phyloP scores from a whole-genome alignment of 345 rosid species.

The Reutealis trisperma region DNA sequence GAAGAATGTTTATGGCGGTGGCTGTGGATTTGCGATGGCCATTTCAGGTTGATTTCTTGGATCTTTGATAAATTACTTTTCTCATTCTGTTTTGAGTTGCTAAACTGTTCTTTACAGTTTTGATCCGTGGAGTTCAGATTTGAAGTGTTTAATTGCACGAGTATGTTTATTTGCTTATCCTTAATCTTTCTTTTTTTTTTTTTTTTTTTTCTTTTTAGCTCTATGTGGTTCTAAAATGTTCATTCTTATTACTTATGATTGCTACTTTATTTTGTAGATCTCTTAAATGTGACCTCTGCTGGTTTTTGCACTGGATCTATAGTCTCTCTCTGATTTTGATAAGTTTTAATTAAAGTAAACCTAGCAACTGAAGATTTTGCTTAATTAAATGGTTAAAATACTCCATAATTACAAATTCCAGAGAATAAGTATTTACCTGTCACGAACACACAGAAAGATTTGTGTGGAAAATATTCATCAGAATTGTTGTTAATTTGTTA shows the following conservation, averaged over 20 bases:
- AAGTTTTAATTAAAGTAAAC: not conserved
- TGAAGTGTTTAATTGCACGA: not conserved
- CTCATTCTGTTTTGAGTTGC: not conserved
- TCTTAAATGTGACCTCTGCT: not conserved
- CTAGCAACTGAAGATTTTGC: not conserved
- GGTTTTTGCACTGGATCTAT: not conserved
- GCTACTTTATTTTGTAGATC: not conserved
- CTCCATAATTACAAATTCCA: not conserved
- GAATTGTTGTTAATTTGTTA: not conserved
- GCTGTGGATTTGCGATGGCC: conserved; percentile 88
- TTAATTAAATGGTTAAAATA: not conserved
- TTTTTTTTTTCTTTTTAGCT: too few relatives aligned
- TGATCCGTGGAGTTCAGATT: not conserved
- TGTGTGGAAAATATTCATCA: not conserved
- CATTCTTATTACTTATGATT: too few relatives aligned
- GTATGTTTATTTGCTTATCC: not conserved
- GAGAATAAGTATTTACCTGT: not conserved
- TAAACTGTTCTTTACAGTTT: not conserved
- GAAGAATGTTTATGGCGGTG: conserved; percentile 77
- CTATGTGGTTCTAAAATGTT: not conserved
- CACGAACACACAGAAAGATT: too few relatives aligned
- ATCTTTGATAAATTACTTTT: not conserved
- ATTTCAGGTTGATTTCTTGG: conserved; percentile 58
- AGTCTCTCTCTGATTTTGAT: not conserved
- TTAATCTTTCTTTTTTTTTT: too few relatives aligned